A percentile compares a stretch with the other conserved stretches of the same genome.
phyloP scores from a whole-genome alignment of 768 basidiomycete species.

The Boletus subparvulus region DNA sequence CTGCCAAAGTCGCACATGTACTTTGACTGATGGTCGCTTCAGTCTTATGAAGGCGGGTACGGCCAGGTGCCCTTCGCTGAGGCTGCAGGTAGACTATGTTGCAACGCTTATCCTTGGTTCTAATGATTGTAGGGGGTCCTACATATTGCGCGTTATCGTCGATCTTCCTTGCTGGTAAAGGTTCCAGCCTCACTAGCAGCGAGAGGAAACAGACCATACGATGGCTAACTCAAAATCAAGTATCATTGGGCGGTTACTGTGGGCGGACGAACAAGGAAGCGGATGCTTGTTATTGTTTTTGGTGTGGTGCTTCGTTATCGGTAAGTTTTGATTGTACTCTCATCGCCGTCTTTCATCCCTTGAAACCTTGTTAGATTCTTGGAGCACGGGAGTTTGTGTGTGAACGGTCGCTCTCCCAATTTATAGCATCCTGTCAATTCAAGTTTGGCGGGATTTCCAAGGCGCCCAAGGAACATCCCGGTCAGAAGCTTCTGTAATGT shows the following conservation, averaged over 20 bases:
- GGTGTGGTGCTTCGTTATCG: slow-evolving; percentile 80
- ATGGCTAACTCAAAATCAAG: slow-evolving; percentile 76
- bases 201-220: slow-evolving; percentile 59
- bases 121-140: slow-evolving; percentile 65
- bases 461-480: slow-evolving; percentile 74
- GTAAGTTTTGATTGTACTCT: slow-evolving; percentile 41
- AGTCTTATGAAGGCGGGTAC: slow-evolving; percentile 95
- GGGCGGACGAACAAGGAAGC: slow-evolving; percentile 86
- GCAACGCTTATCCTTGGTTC: not conserved
- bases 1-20: not conserved
- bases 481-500: slow-evolving; percentile 38
- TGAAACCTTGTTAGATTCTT: slow-evolving; percentile 56
- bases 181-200: slow-evolving; percentile 23
- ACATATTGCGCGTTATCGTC: slow-evolving; percentile 90
- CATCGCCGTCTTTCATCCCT: not conserved
- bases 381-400: slow-evolving; percentile 60
- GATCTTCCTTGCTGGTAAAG: slow-evolving; percentile 49
- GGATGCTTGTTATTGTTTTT: slow-evolving; percentile 97
- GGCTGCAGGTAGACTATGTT: slow-evolving; percentile 63
- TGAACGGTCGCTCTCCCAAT: slow-evolving; percentile 51
- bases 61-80: slow-evolving; percentile 81
- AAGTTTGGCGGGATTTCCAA: slow-evolving; percentile 89
- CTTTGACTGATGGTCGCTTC: slow-evolving; percentile 4
- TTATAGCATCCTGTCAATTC: slow-evolving; percentile 78
- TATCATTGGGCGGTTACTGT: slow-evolving; percentile 72